These are phyloP conservation scores for Lactarius sanguifluus DNA, from an alignment of 768 basidiomycete genomes.

Conservation along the genomic window DNA sequence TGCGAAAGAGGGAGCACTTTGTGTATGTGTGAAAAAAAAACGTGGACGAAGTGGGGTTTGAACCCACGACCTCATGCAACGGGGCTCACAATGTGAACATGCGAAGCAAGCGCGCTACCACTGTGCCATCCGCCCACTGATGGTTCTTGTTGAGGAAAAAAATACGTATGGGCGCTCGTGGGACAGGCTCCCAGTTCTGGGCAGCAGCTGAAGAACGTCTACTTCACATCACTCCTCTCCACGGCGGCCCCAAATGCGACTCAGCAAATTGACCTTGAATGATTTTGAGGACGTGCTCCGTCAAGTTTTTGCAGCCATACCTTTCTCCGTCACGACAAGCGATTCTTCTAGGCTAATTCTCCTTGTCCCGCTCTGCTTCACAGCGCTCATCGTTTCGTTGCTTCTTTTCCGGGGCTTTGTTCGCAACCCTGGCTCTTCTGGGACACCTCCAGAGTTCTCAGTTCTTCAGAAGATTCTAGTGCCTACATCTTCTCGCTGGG, in stretches of 20 bases:
- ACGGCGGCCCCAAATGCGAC: neutral
- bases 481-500: neutral
- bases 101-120: slow-evolving; percentile 31
- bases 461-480: neutral
- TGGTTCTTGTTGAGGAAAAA: neutral
- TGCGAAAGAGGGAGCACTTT: too few species aligned
- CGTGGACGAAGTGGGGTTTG: slow-evolving; percentile 29
- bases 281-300: neutral
- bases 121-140: slow-evolving; percentile 25
- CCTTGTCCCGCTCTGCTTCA: neutral
- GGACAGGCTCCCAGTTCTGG: too few species aligned
- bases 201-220: too few species aligned
- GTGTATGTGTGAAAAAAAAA: slow-evolving; percentile 8
- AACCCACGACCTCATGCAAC: slow-evolving; percentile 30
- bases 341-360: neutral
- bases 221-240: neutral
- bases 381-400: neutral
- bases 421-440: neutral
- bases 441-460: neutral
- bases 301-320: neutral
- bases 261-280: neutral
- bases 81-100: slow-evolving; percentile 6
- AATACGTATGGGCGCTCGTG: neutral
- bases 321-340: neutral
- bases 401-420: neutral